Conservation (phyloP, 2,329 filamentous ascomycete genomes). For the Gaeumannomyces tritici region DNA sequence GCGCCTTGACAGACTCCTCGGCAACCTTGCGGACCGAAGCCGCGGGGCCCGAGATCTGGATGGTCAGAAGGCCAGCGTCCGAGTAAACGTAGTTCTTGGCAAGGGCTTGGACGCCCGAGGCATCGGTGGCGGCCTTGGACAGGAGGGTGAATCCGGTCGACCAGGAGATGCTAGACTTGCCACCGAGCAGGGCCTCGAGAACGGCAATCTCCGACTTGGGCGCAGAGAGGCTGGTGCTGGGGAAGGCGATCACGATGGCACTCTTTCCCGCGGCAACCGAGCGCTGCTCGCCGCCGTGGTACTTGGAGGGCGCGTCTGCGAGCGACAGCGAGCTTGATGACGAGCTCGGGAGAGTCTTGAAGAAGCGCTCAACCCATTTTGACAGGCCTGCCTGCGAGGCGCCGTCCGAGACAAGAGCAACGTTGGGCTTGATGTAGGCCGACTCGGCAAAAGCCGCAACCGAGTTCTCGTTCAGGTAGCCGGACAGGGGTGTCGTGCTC, state of each 20-base stretch:
- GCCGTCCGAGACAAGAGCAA: constrained; percentile 86
- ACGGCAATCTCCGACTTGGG: constrained; percentile 89
- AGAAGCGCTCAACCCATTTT: constrained; percentile 93
- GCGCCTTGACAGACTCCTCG: constrained; percentile 65
- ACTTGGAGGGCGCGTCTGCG: constrained; percentile 62
- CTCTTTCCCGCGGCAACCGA: constrained; percentile 69
- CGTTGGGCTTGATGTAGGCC: constrained; percentile 82
- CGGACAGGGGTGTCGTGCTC: constrained; percentile 59
- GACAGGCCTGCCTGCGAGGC: constrained; percentile 64
- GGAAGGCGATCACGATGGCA: constrained; percentile 83
- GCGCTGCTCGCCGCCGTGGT: constrained; percentile 92
- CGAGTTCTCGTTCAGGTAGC: constrained; percentile 70
- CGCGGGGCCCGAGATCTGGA: constrained; percentile 71
- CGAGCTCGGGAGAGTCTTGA: constrained; percentile 57
- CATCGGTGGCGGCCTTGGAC: constrained; percentile 61
- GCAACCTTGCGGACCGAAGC: constrained; percentile 64
- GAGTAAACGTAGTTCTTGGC: constrained; percentile 82
- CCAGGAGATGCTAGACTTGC: constrained; percentile 91
- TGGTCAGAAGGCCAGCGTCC: constrained; percentile 81
- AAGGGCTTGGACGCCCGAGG: constrained; percentile 56
- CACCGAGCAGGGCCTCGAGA: constrained; percentile 80
- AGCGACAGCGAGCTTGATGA: constrained; percentile 42
- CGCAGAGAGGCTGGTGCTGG: constrained; percentile 69
- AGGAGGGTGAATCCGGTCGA: constrained; percentile 85
- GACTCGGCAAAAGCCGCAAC: constrained; percentile 67